A percentile compares a stretch with the other conserved stretches of the same genome.
phyloP scores from a whole-genome alignment of 192 early-diverging fungal species.

The Backusella circina region DNA sequence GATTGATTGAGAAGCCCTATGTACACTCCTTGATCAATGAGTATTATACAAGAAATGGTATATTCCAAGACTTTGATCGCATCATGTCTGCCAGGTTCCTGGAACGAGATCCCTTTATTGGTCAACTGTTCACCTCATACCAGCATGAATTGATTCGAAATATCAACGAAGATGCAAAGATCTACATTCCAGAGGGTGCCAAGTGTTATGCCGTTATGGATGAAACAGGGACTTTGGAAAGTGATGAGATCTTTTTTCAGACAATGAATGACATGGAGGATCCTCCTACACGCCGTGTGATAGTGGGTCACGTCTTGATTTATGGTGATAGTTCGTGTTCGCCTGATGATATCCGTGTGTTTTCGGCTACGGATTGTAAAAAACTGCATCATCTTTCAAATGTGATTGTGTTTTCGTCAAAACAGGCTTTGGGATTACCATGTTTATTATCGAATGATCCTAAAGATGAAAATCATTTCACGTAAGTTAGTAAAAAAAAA shows the following conservation, averaged over 20 bases:
- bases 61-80: slow-evolving; percentile 21
- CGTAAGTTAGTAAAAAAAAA: slow-evolving; percentile 30
- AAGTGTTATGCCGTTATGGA: slow-evolving; percentile 53
- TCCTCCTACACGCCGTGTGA: slow-evolving; percentile 9
- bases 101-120: slow-evolving; percentile 43
- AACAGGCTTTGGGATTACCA: slow-evolving; percentile 57
- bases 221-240: slow-evolving; percentile 38
- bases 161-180: slow-evolving; percentile 46
- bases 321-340: slow-evolving; percentile 52
- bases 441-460: slow-evolving; percentile 70
- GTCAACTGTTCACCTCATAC: slow-evolving; percentile 38
- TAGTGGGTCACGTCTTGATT: slow-evolving; percentile 38
- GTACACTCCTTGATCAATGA: slow-evolving; percentile 22
- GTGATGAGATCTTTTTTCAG: slow-evolving; percentile 46
- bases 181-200: slow-evolving; percentile 47
- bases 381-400: slow-evolving; percentile 44
- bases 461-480: slow-evolving; percentile 65
- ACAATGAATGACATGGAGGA: slow-evolving; percentile 28
- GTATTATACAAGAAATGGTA: slow-evolving; percentile 26
- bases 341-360: slow-evolving; percentile 49
- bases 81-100: slow-evolving; percentile 43
- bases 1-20: slow-evolving; percentile 6
- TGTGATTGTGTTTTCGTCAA: slow-evolving; percentile 67
- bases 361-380: slow-evolving; percentile 43
- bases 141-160: slow-evolving; percentile 40